Percentiles rank a stretch among this genome's conserved stretches.
These are phyloP conservation scores for Aspergillus egyptiacus DNA, from an alignment of 495 filamentous ascomycete species.

Conservation along the genomic window DNA sequence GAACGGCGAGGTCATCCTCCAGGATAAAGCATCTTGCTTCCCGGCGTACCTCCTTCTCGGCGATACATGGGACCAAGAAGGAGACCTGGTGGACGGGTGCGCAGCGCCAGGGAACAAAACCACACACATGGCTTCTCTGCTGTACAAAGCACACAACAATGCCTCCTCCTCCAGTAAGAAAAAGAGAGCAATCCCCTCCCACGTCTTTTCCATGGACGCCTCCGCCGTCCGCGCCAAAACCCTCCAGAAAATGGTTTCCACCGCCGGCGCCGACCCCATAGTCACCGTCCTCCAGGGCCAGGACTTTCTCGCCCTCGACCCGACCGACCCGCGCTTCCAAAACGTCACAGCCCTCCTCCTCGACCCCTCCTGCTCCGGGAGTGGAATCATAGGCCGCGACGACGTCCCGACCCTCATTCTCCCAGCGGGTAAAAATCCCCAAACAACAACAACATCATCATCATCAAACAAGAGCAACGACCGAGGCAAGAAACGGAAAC, in stretches of 20 bases:
- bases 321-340: conserved; percentile 44
- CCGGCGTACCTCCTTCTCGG: conserved; percentile 75
- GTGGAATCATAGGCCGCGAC: conserved; percentile 84
- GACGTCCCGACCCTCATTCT: conserved; percentile 57
- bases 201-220: conserved; percentile 41
- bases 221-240: conserved; percentile 54
- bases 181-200: conserved; percentile 15
- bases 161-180: neutral
- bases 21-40: conserved; percentile 96
- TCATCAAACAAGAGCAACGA: conserved; percentile 18
- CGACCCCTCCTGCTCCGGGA: conserved; percentile 91
- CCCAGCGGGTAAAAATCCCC: conserved; percentile 20
- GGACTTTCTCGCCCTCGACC: conserved; percentile 75
- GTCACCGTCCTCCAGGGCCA: conserved; percentile 62
- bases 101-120: conserved; percentile 97
- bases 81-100: conserved; percentile 81
- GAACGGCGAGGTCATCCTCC: conserved; percentile 73
- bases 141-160: conserved; percentile 30
- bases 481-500: conserved; percentile 34
- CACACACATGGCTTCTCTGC: conserved; percentile 79
- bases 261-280: conserved; percentile 59
- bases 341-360: conserved; percentile 70
- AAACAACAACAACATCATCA: conserved; percentile 6
- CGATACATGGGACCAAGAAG: conserved; percentile 37
- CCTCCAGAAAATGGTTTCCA: conserved; percentile 72